These are phyloP conservation scores for Saitozyma sp. DNA, from an alignment of 768 basidiomycete genomes.

Conservation along the genomic window DNA sequence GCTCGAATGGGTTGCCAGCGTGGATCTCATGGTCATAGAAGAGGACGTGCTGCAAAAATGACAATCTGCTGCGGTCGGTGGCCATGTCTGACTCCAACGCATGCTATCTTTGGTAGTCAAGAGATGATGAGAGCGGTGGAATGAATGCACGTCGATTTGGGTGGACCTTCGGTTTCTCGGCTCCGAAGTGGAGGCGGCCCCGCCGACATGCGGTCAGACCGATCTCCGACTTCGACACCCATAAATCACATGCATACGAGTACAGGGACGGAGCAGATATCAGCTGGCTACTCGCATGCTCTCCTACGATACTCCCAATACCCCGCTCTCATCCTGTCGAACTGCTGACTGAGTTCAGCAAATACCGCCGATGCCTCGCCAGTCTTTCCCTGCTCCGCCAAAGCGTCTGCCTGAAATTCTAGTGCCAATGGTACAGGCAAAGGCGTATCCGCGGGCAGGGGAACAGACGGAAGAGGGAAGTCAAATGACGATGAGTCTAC, in stretches of 20 bases:
- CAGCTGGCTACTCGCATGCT: conserved; percentile 16
- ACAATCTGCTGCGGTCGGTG: too few species aligned
- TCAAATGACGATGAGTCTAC: conserved; percentile 11
- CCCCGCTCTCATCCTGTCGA: conserved; percentile 47
- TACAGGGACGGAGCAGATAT: neutral
- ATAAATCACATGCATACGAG: neutral
- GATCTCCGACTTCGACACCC: neutral
- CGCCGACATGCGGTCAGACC: too few species aligned
- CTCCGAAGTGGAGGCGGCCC: too few species aligned
- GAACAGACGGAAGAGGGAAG: conserved; percentile 18
- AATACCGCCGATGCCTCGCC: conserved; percentile 31
- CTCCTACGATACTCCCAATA: conserved; percentile 46
- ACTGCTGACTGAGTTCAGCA: conserved; percentile 26
- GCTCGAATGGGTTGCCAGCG: conserved; percentile 13
- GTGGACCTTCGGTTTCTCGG: too few species aligned
- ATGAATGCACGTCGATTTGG: too few species aligned
- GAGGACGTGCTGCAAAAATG: conserved; percentile 2
- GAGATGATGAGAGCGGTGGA: too few species aligned
- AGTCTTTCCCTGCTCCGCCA: conserved; percentile 16
- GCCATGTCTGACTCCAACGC: too few species aligned
- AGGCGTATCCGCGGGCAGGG: conserved; percentile 60
- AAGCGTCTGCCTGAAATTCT: conserved; percentile 27
- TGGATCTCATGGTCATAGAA: conserved; percentile 28
- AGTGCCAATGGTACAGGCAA: conserved; percentile 68
- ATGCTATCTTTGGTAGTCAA: too few species aligned